Base-by-base conservation (phyloP, 208 protist genomes). In the Trypanosoma caninum region DNA sequence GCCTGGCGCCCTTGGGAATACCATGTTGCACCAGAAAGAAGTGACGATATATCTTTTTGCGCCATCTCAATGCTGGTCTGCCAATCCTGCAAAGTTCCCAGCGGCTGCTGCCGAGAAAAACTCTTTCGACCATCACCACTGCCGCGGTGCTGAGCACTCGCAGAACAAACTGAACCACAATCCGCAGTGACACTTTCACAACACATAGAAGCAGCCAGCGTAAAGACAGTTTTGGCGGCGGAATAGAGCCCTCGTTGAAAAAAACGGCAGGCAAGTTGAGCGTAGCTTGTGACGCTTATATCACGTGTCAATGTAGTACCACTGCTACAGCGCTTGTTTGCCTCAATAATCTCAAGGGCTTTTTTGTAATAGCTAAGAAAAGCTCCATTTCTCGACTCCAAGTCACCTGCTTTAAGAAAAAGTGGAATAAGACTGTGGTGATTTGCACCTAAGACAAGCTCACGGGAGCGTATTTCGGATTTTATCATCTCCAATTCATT, bases 391-490 rank as follows among this genome's bases (percentile, higher is more conserved):
- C 23, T 50, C 7, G 38, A 20, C 28, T 37, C 16, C 38, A 58
- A 57, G 51, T 65, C 50, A 18, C 50, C 59, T 23, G 47, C 59
- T 33, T 58, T 58, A 14, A 65, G 20, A 37, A 57, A 50, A 20
- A 65, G 48, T 28, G 59, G 59, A 58, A 65, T 65, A 20, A 65
- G 59, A 31, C 50, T 50, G 7, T 11, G 28, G 31, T 65, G 22
- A 8, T 57, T 33, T 28, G 58, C 48, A 7, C 59, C 59, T 3
- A 65, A 50, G n/a, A 58, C 23, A 50, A 35, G 11, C n/a, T 65
- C 59, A 8, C 59, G 47, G n/a, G 59, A 42, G 28, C 50, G 50
- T 65, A 65, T 65, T 27, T 57, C 59, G 41, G 48, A 14, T n/a
- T 54, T 65, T 51, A 45, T 37, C 1, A 16, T 9, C n/a, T 37